These are phyloP conservation scores for Rheum nobile DNA, from an alignment of 148 eudicot genomes.

Conservation along the genomic window DNA sequence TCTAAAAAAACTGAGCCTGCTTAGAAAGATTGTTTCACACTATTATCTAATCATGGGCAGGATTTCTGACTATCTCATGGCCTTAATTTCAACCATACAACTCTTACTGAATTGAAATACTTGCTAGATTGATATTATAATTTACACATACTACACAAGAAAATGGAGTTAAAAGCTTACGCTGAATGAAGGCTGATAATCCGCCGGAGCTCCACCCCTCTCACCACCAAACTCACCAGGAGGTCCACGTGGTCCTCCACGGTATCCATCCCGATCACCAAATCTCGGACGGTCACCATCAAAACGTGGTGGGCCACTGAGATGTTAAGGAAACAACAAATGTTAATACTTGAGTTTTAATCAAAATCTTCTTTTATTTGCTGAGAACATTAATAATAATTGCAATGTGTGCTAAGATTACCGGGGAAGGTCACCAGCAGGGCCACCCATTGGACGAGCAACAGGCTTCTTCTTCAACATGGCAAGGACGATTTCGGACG, in stretches of 20 bases:
- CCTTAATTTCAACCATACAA: no score
- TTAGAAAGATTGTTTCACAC: no score
- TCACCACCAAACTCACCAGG: constrained; percentile 86
- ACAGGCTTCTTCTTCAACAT: constrained; percentile 84
- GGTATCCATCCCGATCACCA: constrained; percentile 86
- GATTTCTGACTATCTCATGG: no score
- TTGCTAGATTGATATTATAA: no score
- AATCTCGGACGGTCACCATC: constrained; percentile 82
- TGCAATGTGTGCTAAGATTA: constrained; percentile 13
- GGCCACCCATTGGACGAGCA: constrained; percentile 80
- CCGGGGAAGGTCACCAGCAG: constrained; percentile 90
- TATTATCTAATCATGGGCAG: no score
- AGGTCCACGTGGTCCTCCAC: constrained; percentile 70
- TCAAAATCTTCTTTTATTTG: neutral
- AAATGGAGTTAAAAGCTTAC: constrained; percentile 17
- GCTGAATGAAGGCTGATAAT: constrained; percentile 75
- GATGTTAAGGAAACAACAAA: neutral
- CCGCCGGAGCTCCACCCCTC: constrained; percentile 93
- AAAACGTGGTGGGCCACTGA: constrained; percentile 73
- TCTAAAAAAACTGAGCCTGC: no score
- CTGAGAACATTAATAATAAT: neutral
- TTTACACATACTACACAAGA: neutral
- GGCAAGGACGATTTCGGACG: constrained; percentile 87
- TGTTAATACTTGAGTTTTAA: neutral
- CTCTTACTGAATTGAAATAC: neutral